Percentiles rank a stretch among this genome's conserved stretches.
These are phyloP conservation scores for Lepidium africanum DNA, from an alignment of 345 rosid species.

Conservation along the genomic window DNA sequence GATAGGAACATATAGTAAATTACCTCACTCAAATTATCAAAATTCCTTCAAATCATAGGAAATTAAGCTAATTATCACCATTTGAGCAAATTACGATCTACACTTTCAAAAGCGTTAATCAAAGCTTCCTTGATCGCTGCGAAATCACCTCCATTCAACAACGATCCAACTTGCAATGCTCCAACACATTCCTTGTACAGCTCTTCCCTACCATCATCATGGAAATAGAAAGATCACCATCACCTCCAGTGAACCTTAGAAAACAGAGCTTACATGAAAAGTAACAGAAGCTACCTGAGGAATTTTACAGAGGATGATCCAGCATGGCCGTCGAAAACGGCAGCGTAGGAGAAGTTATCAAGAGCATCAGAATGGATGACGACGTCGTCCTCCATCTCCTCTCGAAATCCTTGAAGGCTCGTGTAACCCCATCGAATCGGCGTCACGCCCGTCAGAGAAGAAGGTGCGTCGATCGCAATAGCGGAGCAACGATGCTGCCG, in stretches of 20 bases:
- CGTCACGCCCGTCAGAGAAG: conserved; percentile 46
- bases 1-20: not conserved
- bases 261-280: conserved; percentile 9
- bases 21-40: not conserved
- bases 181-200: conserved; percentile 70
- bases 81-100: conserved; percentile 54
- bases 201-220: conserved; percentile 55
- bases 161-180: conserved; percentile 66
- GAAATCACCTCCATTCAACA: conserved; percentile 53
- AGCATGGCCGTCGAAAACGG: conserved; percentile 88
- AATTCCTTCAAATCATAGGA: conserved; percentile 1
- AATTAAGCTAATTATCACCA: conserved; percentile 33
- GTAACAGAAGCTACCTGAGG: conserved; percentile 40
- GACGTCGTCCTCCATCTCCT: conserved; percentile 85
- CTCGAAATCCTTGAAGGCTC: conserved; percentile 72
- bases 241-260: not conserved
- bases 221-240: not conserved
- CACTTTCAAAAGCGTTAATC: conserved; percentile 55
- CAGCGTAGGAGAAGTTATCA: conserved; percentile 80
- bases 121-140: conserved; percentile 42
- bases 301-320: conserved; percentile 68
- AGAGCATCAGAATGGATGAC: conserved; percentile 64
- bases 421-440: conserved; percentile 74
- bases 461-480: conserved; percentile 74
- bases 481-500: conserved; percentile 55